Evolutionary conservation across 192 early-diverging fungal species (phyloP), one percentile per base, ranked within the genome.

Genomic region (Coemansia sp.): DNA sequence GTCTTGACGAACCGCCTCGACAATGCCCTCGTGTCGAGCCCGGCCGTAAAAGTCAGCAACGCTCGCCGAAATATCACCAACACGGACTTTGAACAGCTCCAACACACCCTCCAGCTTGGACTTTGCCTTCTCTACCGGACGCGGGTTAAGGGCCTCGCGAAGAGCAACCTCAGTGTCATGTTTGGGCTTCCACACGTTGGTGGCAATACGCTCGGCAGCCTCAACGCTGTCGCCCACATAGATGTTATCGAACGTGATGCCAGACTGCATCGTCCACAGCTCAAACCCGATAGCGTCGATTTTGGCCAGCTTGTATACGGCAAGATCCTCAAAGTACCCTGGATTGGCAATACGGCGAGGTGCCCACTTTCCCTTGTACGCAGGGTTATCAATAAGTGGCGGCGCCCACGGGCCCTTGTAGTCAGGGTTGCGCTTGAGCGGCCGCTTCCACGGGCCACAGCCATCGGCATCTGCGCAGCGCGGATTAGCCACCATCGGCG

Each of bases 371-470:
- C 94, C 94, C 83, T 94, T 94, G 86, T 94, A 96, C n/a, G 62
- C 84, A 11, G 94, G 94, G 83, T 96, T 96, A 72, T 89, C 92
- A 64, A 96, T 90, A 57, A 91, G 32, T 4, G 91, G 92, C 21
- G 93, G 75, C 29, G 69, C 75, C 94, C 94, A 95, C 73, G 93
- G 90, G 67, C 93, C 93, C 80, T 94, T 94, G 84, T 90, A 94
- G 29, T 82, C 86, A 3, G 93, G 93, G 82, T 96, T 95, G 27
- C 84, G 81, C 69, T 87, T 93, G 69, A 77, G 83, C n/a, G 94
- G 92, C 51, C 84, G 76, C 56, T 76, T 79, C 94, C 94, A 96
- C 52, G 84, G 65, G 24, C 94, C 94, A 68, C 94, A 96, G 29
- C 87, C 84, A 56, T 74, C 78, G 0, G 74, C 87, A 11, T 86